These are phyloP conservation scores for Noccaea bulbosa DNA, from an alignment of 345 rosid genomes.

Conservation along the genomic window DNA sequence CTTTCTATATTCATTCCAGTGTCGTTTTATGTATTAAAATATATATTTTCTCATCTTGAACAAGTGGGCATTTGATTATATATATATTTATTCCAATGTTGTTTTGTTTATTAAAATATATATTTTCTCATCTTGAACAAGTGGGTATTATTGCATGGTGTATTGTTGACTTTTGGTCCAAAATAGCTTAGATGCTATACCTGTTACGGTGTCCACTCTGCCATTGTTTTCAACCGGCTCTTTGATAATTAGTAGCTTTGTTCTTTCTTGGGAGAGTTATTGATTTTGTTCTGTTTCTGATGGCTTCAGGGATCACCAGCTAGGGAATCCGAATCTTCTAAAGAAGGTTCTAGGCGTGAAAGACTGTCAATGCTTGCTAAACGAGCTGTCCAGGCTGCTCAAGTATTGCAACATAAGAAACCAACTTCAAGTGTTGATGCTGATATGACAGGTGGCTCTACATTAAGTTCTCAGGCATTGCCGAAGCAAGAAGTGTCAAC, in stretches of 20 bases:
- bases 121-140: conserved; percentile 13
- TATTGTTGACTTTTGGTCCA: conserved; percentile 15
- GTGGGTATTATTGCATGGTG: conserved; percentile 5
- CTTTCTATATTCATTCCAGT: neutral
- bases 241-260: conserved; percentile 11
- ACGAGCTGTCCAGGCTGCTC: conserved; percentile 54
- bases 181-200: conserved; percentile 17
- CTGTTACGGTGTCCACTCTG: neutral
- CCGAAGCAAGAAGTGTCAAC: conserved; percentile 93
- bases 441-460: conserved; percentile 86
- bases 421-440: conserved; percentile 96
- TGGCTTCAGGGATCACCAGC: conserved; percentile 65
- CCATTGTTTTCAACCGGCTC: conserved; percentile 7
- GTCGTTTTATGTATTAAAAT: conserved; percentile 2
- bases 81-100: neutral
- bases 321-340: conserved; percentile 68
- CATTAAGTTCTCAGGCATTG: conserved; percentile 67
- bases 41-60: conserved; percentile 8
- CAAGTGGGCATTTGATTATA: neutral
- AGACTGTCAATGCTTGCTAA: conserved; percentile 68
- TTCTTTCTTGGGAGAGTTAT: conserved; percentile 12
- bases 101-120: conserved; percentile 3
- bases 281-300: conserved; percentile 29
- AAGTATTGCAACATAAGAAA: conserved; percentile 68
- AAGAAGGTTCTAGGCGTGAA: conserved; percentile 77